Conservation (phyloP, 108 stramenopile genomes). For the Fragilariopsis cylindrus region DNA sequence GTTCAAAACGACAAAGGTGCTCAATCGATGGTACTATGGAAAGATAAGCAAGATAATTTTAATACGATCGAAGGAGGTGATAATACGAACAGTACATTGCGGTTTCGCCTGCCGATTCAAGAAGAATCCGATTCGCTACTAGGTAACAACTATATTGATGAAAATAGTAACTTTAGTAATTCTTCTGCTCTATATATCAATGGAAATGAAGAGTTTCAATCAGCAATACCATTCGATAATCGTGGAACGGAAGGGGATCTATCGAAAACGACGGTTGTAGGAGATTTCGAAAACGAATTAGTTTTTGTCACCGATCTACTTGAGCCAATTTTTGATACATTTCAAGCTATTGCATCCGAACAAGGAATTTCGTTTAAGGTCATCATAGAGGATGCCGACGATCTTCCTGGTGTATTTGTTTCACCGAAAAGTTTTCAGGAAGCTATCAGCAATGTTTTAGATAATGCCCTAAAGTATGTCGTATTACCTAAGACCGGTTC, state of each 20-base stretch:
- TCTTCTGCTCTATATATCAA: background rate
- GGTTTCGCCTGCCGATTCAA: too few relatives aligned
- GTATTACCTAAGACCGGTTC: constrained; percentile 35
- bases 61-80: too few relatives aligned
- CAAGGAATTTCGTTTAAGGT: constrained; percentile 64
- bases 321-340: constrained; percentile 62
- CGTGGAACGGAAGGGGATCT: too few relatives aligned
- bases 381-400: constrained; percentile 47
- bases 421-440: constrained; percentile 65
- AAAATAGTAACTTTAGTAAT: too few relatives aligned
- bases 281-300: constrained; percentile 69
- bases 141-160: too few relatives aligned
- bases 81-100: too few relatives aligned
- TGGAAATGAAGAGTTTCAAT: background rate
- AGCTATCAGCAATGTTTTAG: constrained; percentile 74
- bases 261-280: constrained; percentile 29
- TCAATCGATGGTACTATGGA: constrained; percentile 20
- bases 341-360: constrained; percentile 65
- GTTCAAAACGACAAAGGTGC: constrained; percentile 10
- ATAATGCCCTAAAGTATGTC: constrained; percentile 88
- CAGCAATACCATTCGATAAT: background rate
- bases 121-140: too few relatives aligned
- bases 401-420: constrained; percentile 73
- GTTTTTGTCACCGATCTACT: constrained; percentile 74
- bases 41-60: background rate